Conservation (phyloP, 257 asterid genomes). For the Perilla frutescens region DNA sequence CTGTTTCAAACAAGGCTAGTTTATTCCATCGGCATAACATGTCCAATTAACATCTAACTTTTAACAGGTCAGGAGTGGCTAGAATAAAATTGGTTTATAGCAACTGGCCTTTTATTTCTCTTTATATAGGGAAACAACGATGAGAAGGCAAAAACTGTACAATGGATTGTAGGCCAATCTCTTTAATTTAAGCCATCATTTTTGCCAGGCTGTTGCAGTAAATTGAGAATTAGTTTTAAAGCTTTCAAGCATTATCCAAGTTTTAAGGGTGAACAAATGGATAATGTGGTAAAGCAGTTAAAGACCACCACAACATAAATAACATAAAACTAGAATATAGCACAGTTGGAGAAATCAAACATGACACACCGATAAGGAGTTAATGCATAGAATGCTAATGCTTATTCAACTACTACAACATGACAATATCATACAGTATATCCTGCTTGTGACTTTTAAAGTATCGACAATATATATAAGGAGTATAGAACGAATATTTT, state of each 20-base stretch:
- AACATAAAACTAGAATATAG: background rate
- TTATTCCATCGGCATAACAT: conserved; percentile 19
- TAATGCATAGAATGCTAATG: background rate
- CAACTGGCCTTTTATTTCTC: background rate
- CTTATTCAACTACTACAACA: background rate
- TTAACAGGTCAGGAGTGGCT: background rate
- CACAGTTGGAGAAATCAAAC: background rate
- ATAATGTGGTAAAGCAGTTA: background rate
- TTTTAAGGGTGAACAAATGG: background rate
- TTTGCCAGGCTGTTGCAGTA: background rate
- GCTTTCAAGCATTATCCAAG: conserved; percentile 8
- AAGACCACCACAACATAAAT: background rate
- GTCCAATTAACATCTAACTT: background rate
- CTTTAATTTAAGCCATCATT: background rate
- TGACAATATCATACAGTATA: conserved; percentile 16
- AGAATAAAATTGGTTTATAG: background rate
- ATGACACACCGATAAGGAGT: background rate
- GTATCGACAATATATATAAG: background rate
- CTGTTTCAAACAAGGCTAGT: conserved; percentile 26
- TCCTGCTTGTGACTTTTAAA: background rate
- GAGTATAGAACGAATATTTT: background rate
- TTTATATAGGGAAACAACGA: background rate
- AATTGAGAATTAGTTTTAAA: background rate
- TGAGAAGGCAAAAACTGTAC: background rate
- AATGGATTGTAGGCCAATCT: background rate